Percentiles rank a stretch among this genome's conserved stretches.
These are phyloP conservation scores for Thozetella sp. DNA, from an alignment of 495 filamentous ascomycete species.

Conservation along the genomic window DNA sequence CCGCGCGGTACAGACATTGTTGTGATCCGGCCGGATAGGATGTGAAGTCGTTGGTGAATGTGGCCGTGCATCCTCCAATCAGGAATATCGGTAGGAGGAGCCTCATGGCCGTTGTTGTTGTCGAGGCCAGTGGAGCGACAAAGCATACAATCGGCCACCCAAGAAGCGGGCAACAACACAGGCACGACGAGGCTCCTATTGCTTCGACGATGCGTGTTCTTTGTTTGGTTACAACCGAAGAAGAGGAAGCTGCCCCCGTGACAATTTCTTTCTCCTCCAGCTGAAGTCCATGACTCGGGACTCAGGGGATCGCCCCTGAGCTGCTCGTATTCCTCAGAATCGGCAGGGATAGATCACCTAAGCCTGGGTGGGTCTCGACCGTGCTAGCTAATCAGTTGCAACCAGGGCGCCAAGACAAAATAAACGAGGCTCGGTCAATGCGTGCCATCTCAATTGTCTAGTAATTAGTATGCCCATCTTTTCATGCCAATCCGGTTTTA, in stretches of 20 bases:
- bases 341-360: neutral
- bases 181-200: neutral
- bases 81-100: constrained; percentile 14
- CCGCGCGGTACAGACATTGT: constrained; percentile 20
- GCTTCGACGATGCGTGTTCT: neutral
- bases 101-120: constrained; percentile 5
- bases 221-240: neutral
- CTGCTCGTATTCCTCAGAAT: neutral
- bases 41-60: constrained; percentile 24
- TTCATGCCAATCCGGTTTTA: no score
- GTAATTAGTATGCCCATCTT: no score
- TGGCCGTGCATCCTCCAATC: neutral
- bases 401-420: neutral
- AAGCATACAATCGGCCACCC: neutral
- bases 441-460: neutral
- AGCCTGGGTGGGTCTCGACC: neutral
- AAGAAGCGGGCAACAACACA: neutral
- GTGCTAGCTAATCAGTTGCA: neutral
- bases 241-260: neutral
- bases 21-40: constrained; percentile 25
- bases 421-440: neutral
- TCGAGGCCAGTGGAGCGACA: neutral
- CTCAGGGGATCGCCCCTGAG: neutral
- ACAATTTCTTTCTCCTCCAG: neutral
- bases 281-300: neutral